Evolutionary conservation across 129 eudicot genomes (phyloP), one percentile per base, ranked within the genome.

Genomic region (Flaveria ramosissima): DNA sequence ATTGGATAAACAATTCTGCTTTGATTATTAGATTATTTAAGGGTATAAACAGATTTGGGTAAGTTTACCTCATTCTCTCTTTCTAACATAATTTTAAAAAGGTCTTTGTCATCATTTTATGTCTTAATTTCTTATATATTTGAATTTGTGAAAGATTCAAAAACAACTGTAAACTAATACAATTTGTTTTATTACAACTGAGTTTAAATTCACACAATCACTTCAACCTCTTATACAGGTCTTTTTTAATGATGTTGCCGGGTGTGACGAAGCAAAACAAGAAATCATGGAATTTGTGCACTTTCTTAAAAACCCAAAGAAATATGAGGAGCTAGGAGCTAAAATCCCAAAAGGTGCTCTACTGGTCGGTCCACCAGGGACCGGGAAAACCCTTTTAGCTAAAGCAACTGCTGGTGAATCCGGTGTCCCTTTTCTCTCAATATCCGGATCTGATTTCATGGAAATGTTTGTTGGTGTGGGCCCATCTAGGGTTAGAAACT

Each of bases 381-480:
- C 98, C 0, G 98, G 98, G 11, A 94, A 94, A 79, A 94, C 97
- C 62, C 91, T 93, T 17, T 47, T 93, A 76, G 98, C 97, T 21
- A 93, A 88, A 81, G 98, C 98, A 78, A 91, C 96, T 26, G 98
- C 98, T 24, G 98, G 98, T 16, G 98, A 93, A 85, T 88, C 98
- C 0, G 92, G 86, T 47, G 98, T 93, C 36, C 98, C 98, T 21
- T 94, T 94, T 47, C 86, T 94, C 12, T 88, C 97, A 19, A 89
- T 89, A 42, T 87, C 97, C 27, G 98, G 97, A 72, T 91, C 97
- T 0, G 98, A 94, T 78, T 94, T 94, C 52, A 89, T 91, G 93
- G 98, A 94, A 79, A 89, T 94, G 98, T 94, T 91, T 83, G 97
- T 91, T 17, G 98, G 98, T 43, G 98, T 94, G 72, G 98, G 98